phyloP scores from a whole-genome alignment of 2,329 filamentous ascomycete species.

The Aureobasidium mangrovei region DNA sequence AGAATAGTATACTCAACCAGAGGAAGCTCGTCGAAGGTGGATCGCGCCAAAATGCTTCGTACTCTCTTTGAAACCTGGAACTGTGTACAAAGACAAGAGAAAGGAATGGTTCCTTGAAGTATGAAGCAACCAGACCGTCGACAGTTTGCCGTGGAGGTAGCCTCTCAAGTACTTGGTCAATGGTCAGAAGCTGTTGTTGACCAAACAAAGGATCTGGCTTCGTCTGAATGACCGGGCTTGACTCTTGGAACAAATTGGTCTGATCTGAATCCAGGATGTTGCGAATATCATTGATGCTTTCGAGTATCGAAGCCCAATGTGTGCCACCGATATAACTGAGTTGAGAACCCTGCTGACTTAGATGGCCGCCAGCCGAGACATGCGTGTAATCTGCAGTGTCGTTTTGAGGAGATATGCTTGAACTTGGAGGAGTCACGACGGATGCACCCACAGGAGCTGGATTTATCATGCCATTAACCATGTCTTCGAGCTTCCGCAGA shows the following conservation, averaged over 20 bases:
- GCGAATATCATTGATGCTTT: slow-evolving; percentile 11
- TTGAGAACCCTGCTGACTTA: slow-evolving; percentile 1
- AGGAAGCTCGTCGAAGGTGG: slow-evolving; percentile 1
- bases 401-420: not conserved
- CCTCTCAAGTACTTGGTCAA: not conserved
- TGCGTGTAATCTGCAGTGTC: not conserved
- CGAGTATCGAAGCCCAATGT: slow-evolving; percentile 11
- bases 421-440: not conserved
- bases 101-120: not conserved
- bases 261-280: not conserved
- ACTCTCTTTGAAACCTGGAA: slow-evolving; percentile 9
- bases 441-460: not conserved
- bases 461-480: slow-evolving; percentile 10
- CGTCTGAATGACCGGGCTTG: not conserved
- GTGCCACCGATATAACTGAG: slow-evolving; percentile 8
- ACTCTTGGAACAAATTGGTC: not conserved
- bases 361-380: slow-evolving; percentile 2
- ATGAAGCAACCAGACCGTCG: not conserved
- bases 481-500: slow-evolving; percentile 10
- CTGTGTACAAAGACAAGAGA: slow-evolving; percentile 9
- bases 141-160: not conserved
- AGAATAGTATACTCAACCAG: slow-evolving; percentile 12
- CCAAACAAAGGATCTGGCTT: slow-evolving; percentile 4
- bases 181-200: not conserved
- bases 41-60: slow-evolving; percentile 8